These are phyloP conservation scores for Pseudogymnoascus sp. DNA, from an alignment of 2,329 filamentous ascomycete species.

Conservation along the genomic window DNA sequence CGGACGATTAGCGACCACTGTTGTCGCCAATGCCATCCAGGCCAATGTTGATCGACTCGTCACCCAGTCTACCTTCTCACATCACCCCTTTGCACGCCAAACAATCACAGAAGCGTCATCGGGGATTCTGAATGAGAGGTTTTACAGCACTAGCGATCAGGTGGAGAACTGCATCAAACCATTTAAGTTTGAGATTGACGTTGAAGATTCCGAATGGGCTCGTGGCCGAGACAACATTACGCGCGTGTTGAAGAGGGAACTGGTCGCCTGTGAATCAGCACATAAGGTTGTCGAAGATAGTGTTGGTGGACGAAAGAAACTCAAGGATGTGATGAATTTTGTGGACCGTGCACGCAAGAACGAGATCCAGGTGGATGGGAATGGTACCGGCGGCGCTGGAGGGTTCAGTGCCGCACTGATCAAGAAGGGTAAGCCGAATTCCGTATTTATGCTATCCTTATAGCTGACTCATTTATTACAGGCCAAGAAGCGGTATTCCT, in stretches of 20 bases:
- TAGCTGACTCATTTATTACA: constrained; percentile 30
- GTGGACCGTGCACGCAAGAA: constrained; percentile 85
- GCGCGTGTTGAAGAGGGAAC: constrained; percentile 75
- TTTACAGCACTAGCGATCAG: constrained; percentile 95
- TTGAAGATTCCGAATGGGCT: constrained; percentile 83
- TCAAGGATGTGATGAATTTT: constrained; percentile 83
- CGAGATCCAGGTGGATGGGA: constrained; percentile 76
- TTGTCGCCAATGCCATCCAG: constrained; percentile 83
- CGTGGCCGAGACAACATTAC: constrained; percentile 78
- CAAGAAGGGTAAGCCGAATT: constrained; percentile 57
- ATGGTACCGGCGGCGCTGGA: constrained; percentile 76
- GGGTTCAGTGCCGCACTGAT: constrained; percentile 86
- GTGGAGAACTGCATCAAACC: constrained; percentile 99
- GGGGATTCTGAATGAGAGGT: constrained; percentile 84
- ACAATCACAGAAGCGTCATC: constrained; percentile 89
- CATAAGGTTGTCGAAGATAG: constrained; percentile 66
- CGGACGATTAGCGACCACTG: constrained; percentile 82
- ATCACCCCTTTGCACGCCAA: constrained; percentile 84
- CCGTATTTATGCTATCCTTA: background rate
- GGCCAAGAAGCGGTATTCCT: constrained; percentile 92
- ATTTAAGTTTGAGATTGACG: constrained; percentile 95
- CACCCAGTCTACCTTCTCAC: constrained; percentile 72
- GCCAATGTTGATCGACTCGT: constrained; percentile 74
- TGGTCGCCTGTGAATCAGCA: constrained; percentile 75
- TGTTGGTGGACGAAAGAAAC: constrained; percentile 75